Conservation (phyloP, 2,329 filamentous ascomycete genomes). For the Alternaria alternata region DNA sequence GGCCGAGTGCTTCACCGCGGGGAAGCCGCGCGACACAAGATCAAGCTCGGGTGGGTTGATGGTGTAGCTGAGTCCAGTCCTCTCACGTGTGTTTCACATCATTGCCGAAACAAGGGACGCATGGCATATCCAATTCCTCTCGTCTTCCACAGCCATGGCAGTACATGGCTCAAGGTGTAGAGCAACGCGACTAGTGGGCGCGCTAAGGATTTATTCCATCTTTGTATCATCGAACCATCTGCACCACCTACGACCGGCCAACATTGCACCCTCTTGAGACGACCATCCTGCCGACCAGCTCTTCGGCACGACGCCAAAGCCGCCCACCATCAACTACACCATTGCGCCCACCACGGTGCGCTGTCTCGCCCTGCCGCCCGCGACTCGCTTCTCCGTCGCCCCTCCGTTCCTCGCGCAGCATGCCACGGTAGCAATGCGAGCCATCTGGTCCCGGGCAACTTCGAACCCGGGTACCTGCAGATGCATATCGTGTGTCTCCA, state of each 20-base stretch:
- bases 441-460: slow-evolving; percentile 72
- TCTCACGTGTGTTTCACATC: not conserved
- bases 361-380: slow-evolving; percentile 21
- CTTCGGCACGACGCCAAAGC: not conserved
- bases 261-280: not conserved
- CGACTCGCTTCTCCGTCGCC: slow-evolving; percentile 29
- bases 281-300: not conserved
- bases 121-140: too few species aligned
- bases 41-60: not conserved
- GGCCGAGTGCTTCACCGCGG: slow-evolving; percentile 10
- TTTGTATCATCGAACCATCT: not conserved
- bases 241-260: not conserved
- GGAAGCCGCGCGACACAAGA: slow-evolving; percentile 7
- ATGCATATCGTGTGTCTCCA: slow-evolving; percentile 68
- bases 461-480: slow-evolving; percentile 68
- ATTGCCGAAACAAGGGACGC: not conserved
- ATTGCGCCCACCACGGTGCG: slow-evolving; percentile 22
- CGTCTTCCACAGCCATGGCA: not conserved
- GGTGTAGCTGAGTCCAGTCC: not conserved
- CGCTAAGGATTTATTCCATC: slow-evolving; percentile 14
- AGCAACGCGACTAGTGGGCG: slow-evolving; percentile 13
- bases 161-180: not conserved
- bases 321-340: slow-evolving; percentile 3
- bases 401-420: slow-evolving; percentile 34
- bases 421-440: slow-evolving; percentile 66